Evolutionary conservation across 1,284 basidiomycete species (phyloP), one percentile per base, ranked within the genome.

Genomic region (Leccinum subatratum): DNA sequence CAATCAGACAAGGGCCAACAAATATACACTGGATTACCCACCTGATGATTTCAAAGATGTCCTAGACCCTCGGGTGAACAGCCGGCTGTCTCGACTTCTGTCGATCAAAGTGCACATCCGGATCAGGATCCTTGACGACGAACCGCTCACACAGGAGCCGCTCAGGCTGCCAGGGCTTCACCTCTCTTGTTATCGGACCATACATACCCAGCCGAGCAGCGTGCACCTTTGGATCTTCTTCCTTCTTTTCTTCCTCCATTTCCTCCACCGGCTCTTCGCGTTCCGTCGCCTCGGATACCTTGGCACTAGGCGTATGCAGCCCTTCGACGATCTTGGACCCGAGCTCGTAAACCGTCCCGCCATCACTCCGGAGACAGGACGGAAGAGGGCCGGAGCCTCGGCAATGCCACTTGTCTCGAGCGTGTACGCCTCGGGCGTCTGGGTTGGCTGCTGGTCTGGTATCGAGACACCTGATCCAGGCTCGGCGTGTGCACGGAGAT

Each of bases 61-160:
- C 34, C 34, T 37, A 37, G 34, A 37, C 34, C 34, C 34, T 37
- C 34, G 34, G 11, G 34, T 37, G 34, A 37, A 37, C 34, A 37
- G 34, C 34, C 34, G 34, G 34, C 34, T 37, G 34, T 37, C 34
- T 37, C 34, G 34, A 37, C 34, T 37, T 37, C 34, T 37, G 34
- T 37, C 34, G 34, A 14, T 74, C 73, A 25, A 66, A 63, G 20
- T 78, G 76, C 11, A 72, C 37, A n/a, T 78, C 73, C 0, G 45
- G 45, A 48, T 48, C 45, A 11, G 90, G 96, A 75, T 96, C 93
- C 70, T 90, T 91, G 45, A 98, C 91, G 1, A 92, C 92, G 77
- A 98, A 97, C n/a, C 96, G 86, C 77, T 96, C 97, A 79, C 95
- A 98, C 18, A 99, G 81, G 65, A 98, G 79, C 68, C 84, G 84